These are phyloP conservation scores for Tetrahymena thermophila DNA, from an alignment of 73 alveolate species.

Conservation along the genomic window DNA sequence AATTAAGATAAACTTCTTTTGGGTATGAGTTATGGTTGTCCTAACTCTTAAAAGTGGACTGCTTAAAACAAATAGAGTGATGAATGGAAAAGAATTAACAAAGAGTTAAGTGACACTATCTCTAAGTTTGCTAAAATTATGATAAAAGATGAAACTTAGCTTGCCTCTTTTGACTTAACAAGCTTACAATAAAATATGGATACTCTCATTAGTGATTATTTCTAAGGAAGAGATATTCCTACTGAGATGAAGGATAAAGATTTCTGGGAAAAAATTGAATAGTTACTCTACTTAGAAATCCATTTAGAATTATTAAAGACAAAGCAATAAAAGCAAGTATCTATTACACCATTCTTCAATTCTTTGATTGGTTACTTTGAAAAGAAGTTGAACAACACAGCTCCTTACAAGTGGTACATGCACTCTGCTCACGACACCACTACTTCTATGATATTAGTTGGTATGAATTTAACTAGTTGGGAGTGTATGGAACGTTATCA, in stretches of 20 bases:
- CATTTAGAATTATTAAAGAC: neutral
- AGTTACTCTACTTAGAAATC: neutral
- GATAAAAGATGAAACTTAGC: neutral
- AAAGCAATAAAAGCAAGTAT: neutral
- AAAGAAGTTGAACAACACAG: neutral
- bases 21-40: conserved; percentile 8
- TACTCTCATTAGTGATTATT: neutral
- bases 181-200: conserved; percentile 10
- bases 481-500: conserved; percentile 30
- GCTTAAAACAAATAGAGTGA: neutral
- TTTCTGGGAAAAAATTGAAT: neutral
- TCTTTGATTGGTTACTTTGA: conserved; percentile 4
- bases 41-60: neutral
- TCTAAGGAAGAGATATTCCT: neutral
- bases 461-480: conserved; percentile 24
- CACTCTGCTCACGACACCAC: conserved; percentile 41
- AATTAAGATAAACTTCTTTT: conserved; percentile 3
- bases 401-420: conserved; percentile 1
- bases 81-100: neutral
- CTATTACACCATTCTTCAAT: conserved; percentile 24
- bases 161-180: neutral
- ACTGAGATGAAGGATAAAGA: neutral
- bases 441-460: conserved; percentile 8
- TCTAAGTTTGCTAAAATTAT: conserved; percentile 1
- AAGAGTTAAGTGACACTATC: neutral